Percentiles rank a stretch among this genome's conserved stretches.
Conservation (phyloP, 1,284 basidiomycete species). For the Salmacisia buchloeana region DNA sequence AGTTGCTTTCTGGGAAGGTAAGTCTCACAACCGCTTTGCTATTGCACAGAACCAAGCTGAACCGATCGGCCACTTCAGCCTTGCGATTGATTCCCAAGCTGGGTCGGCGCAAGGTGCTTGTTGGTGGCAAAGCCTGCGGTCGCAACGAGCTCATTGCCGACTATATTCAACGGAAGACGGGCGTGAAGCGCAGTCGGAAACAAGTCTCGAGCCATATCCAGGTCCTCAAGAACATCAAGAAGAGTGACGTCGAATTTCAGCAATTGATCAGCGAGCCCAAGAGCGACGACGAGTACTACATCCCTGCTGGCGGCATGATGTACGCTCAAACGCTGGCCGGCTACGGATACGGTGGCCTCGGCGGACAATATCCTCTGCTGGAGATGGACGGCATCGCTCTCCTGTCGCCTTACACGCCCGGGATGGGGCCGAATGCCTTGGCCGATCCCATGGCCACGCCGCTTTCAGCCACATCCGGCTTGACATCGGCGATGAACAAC, state of each 20-base stretch:
- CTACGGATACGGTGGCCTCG: constrained; percentile 45
- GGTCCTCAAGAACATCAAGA: constrained; percentile 50
- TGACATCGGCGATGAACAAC: constrained; percentile 40
- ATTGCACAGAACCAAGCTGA: neutral
- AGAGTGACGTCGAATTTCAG: constrained; percentile 49
- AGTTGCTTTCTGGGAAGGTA: constrained; percentile 52
- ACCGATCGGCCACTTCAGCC: constrained; percentile 27
- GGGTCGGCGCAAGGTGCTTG: constrained; percentile 54
- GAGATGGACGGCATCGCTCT: constrained; percentile 24
- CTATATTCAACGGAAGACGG: constrained; percentile 55
- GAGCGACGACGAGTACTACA: constrained; percentile 49
- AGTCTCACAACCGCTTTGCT: constrained; percentile 11
- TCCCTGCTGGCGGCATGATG: constrained; percentile 50
- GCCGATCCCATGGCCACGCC: constrained; percentile 18
- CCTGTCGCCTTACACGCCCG: constrained; percentile 38
- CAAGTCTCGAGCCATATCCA: constrained; percentile 51
- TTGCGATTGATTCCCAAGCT: constrained; percentile 53
- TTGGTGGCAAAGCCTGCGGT: constrained; percentile 55
- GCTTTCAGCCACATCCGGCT: constrained; percentile 31
- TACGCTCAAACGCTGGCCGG: constrained; percentile 46
- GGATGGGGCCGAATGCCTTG: constrained; percentile 14
- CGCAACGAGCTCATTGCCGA: constrained; percentile 58
- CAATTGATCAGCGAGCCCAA: constrained; percentile 48
- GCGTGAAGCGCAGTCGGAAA: constrained; percentile 46
- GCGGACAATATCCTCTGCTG: constrained; percentile 30